A percentile compares a stretch with the other conserved stretches of the same genome.
Evolutionary conservation across 805 yeast genomes (phyloP).

Genomic region (Torulaspora delbrueckii): DNA sequence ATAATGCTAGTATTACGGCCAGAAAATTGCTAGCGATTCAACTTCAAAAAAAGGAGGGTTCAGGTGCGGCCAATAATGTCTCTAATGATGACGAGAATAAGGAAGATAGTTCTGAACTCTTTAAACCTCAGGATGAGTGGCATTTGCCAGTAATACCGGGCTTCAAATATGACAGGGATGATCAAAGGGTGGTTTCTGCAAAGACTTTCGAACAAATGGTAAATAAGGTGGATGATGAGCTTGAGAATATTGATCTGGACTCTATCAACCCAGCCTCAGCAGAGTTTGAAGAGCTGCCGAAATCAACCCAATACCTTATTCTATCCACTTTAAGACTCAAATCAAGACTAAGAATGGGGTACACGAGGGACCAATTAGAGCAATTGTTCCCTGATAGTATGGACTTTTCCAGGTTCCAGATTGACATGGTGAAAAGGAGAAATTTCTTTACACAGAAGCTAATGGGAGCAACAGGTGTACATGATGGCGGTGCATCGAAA

Average conservation of each 20-base stretch:
- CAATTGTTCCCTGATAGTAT: conserved; percentile 74
- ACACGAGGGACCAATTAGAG: conserved; percentile 81
- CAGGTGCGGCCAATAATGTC: conserved; percentile 5
- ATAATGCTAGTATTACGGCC: conserved; percentile 69
- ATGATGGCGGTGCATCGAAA: conserved; percentile 41
- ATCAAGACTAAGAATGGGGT: conserved; percentile 93
- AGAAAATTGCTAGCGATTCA: conserved; percentile 74
- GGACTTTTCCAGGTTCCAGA: conserved; percentile 91
- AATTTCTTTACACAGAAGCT: conserved; percentile 84
- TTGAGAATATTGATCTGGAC: conserved; percentile 66
- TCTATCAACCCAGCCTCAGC: conserved; percentile 77
- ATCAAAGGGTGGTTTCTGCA: conserved; percentile 68
- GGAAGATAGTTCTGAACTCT: conserved; percentile 34
- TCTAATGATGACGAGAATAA: conserved; percentile 21
- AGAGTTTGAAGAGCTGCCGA: conserved; percentile 72
- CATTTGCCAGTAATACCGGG: conserved; percentile 70
- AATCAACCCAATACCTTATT: conserved; percentile 82
- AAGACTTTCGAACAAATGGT: conserved; percentile 64
- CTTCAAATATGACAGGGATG: conserved; percentile 50
- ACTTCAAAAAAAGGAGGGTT: conserved; percentile 44
- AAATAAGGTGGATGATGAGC: conserved; percentile 50
- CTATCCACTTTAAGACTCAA: conserved; percentile 75
- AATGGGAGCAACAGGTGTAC: conserved; percentile 80
- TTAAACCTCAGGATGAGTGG: conserved; percentile 65
- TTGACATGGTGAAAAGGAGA: conserved; percentile 85